Percentiles rank a stretch among this genome's conserved stretches.
Evolutionary conservation across 306 rosid species (phyloP).

Genomic region (Malus sylvestris): DNA sequence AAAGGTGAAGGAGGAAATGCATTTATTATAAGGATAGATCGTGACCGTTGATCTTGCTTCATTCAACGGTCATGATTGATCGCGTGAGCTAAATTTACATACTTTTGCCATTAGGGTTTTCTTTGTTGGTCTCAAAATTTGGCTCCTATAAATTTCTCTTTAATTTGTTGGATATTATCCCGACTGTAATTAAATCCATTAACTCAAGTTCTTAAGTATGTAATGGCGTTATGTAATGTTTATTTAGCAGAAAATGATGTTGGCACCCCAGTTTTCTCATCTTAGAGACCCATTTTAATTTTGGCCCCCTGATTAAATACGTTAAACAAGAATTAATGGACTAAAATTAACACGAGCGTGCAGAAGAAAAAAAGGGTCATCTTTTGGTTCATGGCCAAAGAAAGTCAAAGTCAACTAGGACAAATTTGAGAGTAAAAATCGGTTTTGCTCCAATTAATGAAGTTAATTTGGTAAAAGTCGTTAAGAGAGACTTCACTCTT

Average conservation of each 20-base stretch:
- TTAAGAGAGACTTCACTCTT: neutral
- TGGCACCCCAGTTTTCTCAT: neutral
- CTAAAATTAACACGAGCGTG: neutral
- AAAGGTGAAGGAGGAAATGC: constrained; percentile 26
- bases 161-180: constrained; percentile 14
- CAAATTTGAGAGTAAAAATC: neutral
- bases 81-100: neutral
- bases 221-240: constrained; percentile 27
- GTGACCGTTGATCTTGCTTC: constrained; percentile 14
- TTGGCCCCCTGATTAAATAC: too few relatives aligned
- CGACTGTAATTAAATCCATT: constrained; percentile 26
- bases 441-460: neutral
- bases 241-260: neutral
- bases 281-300: too few relatives aligned
- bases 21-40: constrained; percentile 31
- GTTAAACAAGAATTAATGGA: too few relatives aligned
- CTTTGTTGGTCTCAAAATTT: neutral
- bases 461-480: neutral
- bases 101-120: neutral
- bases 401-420: neutral
- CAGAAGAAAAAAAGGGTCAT: neutral
- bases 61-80: constrained; percentile 42
- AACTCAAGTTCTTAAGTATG: constrained; percentile 9
- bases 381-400: neutral
- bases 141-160: neutral